phyloP scores from a whole-genome alignment of 2,329 filamentous ascomycete species.

The Lizonia empirigonia region DNA sequence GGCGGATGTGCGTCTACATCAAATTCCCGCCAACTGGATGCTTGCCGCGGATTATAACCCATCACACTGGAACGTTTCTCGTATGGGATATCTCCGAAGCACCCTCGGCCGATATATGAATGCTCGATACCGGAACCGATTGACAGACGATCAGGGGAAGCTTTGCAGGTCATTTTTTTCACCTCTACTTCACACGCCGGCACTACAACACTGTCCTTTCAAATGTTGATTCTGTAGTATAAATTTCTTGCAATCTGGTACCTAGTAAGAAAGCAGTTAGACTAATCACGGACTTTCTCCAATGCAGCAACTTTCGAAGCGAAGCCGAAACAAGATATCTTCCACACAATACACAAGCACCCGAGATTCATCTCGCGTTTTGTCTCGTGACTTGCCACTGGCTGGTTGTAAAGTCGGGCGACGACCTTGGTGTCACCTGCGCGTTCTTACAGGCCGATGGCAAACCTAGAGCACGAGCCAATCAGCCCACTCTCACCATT shows the following conservation, averaged over 20 bases:
- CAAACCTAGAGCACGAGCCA: constrained; percentile 1
- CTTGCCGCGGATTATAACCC: constrained; percentile 10
- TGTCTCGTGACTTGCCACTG: not conserved
- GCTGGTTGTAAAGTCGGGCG: not conserved
- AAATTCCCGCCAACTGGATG: constrained; percentile 4
- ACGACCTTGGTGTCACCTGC: not conserved
- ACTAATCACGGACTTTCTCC: not conserved
- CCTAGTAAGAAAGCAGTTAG: not conserved
- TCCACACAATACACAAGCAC: no score
- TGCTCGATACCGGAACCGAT: not conserved
- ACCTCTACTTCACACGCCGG: no score
- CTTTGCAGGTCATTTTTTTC: not conserved
- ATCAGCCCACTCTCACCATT: constrained; percentile 2
- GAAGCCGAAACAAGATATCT: no score
- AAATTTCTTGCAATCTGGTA: not conserved
- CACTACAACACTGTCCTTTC: no score
- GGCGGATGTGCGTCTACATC: not conserved
- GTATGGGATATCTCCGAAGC: not conserved
- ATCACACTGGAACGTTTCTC: not conserved
- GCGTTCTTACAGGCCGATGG: no score
- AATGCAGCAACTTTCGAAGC: no score
- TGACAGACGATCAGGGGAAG: not conserved
- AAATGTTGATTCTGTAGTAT: no score
- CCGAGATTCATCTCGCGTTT: no score
- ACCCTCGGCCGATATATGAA: not conserved